phyloP scores from a whole-genome alignment of 1,284 basidiomycete species.

The Ceratobasidium sp. region DNA sequence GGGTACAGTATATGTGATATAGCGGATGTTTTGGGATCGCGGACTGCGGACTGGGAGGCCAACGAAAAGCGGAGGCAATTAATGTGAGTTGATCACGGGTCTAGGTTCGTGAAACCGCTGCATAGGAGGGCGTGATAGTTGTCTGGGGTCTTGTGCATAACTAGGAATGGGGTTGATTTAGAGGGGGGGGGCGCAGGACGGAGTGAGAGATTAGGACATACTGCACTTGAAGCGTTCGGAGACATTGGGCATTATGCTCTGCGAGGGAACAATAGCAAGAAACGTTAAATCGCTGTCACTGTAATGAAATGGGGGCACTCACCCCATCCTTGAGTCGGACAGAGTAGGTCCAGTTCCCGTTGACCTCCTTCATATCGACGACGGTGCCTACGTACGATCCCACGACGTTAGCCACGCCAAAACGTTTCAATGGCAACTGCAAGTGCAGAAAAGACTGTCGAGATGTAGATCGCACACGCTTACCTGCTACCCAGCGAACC shows the following conservation, averaged over 20 bases:
- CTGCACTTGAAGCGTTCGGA: slow-evolving; percentile 44
- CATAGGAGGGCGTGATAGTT: slow-evolving; percentile 40
- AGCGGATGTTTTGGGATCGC: slow-evolving; percentile 22
- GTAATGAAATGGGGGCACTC: not conserved
- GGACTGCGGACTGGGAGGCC: slow-evolving; percentile 1
- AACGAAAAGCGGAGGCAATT: not conserved
- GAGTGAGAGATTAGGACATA: not conserved
- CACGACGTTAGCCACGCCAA: slow-evolving; percentile 43
- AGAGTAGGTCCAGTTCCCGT: slow-evolving; percentile 38
- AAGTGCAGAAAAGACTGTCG: not conserved
- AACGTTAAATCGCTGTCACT: not conserved
- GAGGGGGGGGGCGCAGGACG: not conserved
- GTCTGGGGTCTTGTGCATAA: slow-evolving; percentile 45
- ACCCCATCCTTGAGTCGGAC: slow-evolving; percentile 41
- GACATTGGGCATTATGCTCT: slow-evolving; percentile 45
- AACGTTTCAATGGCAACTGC: not conserved
- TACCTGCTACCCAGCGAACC: slow-evolving; percentile 45
- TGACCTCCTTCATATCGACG: slow-evolving; percentile 43
- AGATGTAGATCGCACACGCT: not conserved
- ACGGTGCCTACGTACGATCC: slow-evolving; percentile 38
- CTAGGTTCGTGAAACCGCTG: slow-evolving; percentile 38
- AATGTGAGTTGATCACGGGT: slow-evolving; percentile 12
- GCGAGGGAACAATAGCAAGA: not conserved
- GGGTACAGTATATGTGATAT: slow-evolving; percentile 34
- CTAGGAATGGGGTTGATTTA: not conserved